These are phyloP conservation scores for Botrytis deweyae DNA, from an alignment of 2,329 filamentous ascomycete species.

Conservation along the genomic window DNA sequence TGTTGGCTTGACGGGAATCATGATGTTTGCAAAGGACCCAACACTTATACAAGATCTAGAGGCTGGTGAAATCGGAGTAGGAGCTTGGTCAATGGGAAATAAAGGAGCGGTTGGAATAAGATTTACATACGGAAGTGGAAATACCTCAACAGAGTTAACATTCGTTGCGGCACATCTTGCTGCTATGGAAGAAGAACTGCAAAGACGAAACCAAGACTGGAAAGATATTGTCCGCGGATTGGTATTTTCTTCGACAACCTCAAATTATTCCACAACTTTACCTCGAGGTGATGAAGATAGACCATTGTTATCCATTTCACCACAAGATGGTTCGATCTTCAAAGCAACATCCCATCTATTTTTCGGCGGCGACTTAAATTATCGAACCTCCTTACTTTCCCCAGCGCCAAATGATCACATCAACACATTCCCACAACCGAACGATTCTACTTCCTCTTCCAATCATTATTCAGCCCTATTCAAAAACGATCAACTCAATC, in stretches of 20 bases:
- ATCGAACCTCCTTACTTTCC: slow-evolving; percentile 71
- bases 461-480: slow-evolving; percentile 68
- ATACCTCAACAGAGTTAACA: slow-evolving; percentile 63
- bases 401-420: slow-evolving; percentile 58
- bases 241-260: slow-evolving; percentile 61
- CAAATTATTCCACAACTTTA: slow-evolving; percentile 25
- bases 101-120: slow-evolving; percentile 88
- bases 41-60: slow-evolving; percentile 64
- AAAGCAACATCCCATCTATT: slow-evolving; percentile 75
- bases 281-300: slow-evolving; percentile 40
- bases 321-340: slow-evolving; percentile 64
- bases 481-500: slow-evolving; percentile 72
- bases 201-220: slow-evolving; percentile 84
- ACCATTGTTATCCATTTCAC: slow-evolving; percentile 44
- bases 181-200: slow-evolving; percentile 77
- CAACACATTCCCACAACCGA: slow-evolving; percentile 60
- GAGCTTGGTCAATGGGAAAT: slow-evolving; percentile 85
- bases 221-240: slow-evolving; percentile 75
- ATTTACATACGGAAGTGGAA: slow-evolving; percentile 53
- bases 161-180: slow-evolving; percentile 88
- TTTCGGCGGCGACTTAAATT: slow-evolving; percentile 90
- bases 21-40: slow-evolving; percentile 74
- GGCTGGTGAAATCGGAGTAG: slow-evolving; percentile 81
- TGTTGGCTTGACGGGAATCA: slow-evolving; percentile 84
- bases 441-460: slow-evolving; percentile 50